These are phyloP conservation scores for Cladophialophora chaetospira DNA, from an alignment of 2,329 filamentous ascomycete species.

Conservation along the genomic window DNA sequence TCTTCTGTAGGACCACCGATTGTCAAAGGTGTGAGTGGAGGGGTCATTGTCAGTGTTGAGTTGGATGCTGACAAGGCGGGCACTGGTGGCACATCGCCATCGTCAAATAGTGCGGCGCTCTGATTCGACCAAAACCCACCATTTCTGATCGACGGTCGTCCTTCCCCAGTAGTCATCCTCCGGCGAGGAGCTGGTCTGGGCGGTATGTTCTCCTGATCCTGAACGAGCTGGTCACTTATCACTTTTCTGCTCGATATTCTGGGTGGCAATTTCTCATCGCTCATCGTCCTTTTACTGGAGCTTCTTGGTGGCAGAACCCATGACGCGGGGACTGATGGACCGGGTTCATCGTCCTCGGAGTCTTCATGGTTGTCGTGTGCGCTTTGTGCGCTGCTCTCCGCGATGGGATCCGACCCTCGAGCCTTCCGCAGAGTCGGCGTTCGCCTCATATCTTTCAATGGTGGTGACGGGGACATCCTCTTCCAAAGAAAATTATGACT, in stretches of 20 bases:
- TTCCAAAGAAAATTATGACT: background rate
- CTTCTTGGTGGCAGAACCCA: conserved; percentile 17
- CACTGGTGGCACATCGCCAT: conserved; percentile 9
- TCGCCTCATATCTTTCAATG: background rate
- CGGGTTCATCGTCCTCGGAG: conserved; percentile 4
- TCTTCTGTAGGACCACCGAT: conserved; percentile 25
- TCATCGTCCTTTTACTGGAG: conserved; percentile 12
- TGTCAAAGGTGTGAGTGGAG: conserved; percentile 18
- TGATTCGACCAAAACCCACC: conserved; percentile 16
- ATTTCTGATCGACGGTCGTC: conserved; percentile 12
- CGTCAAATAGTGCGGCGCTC: background rate
- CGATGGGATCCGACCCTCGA: background rate
- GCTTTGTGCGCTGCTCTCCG: background rate
- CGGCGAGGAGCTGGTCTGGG: background rate
- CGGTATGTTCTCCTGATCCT: background rate
- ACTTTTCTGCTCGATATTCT: background rate
- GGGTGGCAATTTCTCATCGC: background rate
- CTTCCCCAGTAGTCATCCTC: conserved; percentile 5
- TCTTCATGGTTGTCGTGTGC: background rate
- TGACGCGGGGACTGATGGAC: background rate
- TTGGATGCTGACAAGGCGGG: conserved; percentile 16
- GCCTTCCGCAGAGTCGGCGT: background rate
- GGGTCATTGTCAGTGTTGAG: conserved; percentile 19
- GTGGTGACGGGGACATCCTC: conserved; percentile 2
- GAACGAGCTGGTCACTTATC: background rate